Conservation (phyloP, 2,329 filamentous ascomycete genomes). For the Colletotrichum spaethianum region DNA sequence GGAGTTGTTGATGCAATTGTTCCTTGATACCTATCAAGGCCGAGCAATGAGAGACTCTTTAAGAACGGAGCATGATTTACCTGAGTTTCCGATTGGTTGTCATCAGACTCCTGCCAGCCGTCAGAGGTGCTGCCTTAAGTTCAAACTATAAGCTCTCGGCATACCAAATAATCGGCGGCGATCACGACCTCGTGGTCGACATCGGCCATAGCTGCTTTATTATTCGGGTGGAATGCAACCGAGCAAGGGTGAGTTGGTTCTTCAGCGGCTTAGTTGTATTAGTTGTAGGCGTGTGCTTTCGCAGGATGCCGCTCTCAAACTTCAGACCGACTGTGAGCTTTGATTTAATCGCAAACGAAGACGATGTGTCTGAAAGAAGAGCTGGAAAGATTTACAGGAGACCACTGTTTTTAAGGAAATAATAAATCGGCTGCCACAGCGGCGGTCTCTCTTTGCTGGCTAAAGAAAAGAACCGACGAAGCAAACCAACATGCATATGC, state of each 20-base stretch:
- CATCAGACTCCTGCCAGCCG: not conserved
- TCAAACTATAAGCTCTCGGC: not conserved
- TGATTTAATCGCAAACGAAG: not conserved
- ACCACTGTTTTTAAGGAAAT: not conserved
- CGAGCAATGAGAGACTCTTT: not conserved
- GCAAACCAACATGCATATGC: conserved; percentile 34
- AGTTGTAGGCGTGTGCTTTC: not conserved
- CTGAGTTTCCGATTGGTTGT: not conserved
- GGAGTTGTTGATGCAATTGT: not conserved
- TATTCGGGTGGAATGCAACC: not conserved
- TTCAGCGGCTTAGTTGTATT: too few relatives aligned
- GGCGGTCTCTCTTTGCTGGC: not conserved
- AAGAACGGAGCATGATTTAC: not conserved
- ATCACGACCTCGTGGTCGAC: conserved; percentile 4
- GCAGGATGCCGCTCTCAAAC: not conserved
- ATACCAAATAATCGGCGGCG: not conserved
- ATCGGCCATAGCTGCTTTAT: not conserved
- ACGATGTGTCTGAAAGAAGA: not conserved
- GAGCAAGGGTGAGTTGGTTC: not conserved
- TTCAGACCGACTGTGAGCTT: not conserved
- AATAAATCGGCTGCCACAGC: not conserved
- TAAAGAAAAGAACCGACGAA: not conserved
- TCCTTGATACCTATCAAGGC: not conserved
- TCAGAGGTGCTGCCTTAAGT: not conserved
- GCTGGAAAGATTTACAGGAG: not conserved